A percentile compares a stretch with the other conserved stretches of the same genome.
phyloP scores from a whole-genome alignment of 1,284 basidiomycete genomes.

The Exsudoporus floridanus region DNA sequence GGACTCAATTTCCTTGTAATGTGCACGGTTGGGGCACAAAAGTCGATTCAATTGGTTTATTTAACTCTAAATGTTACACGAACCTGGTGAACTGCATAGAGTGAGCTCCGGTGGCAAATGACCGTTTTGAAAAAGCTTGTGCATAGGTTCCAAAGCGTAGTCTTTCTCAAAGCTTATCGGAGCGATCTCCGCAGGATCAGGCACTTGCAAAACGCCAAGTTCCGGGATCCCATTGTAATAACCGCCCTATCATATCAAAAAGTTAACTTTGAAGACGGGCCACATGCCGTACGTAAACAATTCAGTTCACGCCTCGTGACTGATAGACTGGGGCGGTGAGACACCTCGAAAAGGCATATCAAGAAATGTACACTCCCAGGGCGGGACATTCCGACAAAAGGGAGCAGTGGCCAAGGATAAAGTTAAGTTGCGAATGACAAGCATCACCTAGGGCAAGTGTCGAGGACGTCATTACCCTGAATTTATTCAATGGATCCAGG shows the following conservation, averaged over 20 bases:
- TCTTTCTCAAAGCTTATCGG: constrained; percentile 29
- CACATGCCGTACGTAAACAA: constrained; percentile 25
- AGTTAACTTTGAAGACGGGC: constrained; percentile 31
- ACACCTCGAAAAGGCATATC: constrained; percentile 21
- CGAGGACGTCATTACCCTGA: constrained; percentile 34
- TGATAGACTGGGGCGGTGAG: constrained; percentile 4
- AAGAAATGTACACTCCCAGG: constrained; percentile 16
- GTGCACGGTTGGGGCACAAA: constrained; percentile 3
- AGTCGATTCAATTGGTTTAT: constrained; percentile 5
- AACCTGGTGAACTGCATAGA: constrained; percentile 10
- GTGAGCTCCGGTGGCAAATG: constrained; percentile 3
- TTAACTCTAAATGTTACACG: constrained; percentile 16
- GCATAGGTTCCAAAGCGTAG: not conserved
- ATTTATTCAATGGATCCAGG: constrained; percentile 15
- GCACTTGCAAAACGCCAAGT: constrained; percentile 15
- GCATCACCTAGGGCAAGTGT: not conserved
- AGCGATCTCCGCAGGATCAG: constrained; percentile 31
- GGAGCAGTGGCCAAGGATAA: constrained; percentile 15
- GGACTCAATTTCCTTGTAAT: constrained; percentile 19
- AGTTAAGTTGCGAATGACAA: constrained; percentile 26
- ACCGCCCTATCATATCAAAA: constrained; percentile 17
- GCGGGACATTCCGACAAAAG: constrained; percentile 9
- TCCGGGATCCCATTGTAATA: constrained; percentile 18
- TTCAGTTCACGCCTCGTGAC: constrained; percentile 26
- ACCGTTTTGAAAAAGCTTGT: constrained; percentile 1